These are phyloP conservation scores for Furculomyces boomerangus DNA, from an alignment of 371 early-diverging fungal genomes.

Conservation along the genomic window DNA sequence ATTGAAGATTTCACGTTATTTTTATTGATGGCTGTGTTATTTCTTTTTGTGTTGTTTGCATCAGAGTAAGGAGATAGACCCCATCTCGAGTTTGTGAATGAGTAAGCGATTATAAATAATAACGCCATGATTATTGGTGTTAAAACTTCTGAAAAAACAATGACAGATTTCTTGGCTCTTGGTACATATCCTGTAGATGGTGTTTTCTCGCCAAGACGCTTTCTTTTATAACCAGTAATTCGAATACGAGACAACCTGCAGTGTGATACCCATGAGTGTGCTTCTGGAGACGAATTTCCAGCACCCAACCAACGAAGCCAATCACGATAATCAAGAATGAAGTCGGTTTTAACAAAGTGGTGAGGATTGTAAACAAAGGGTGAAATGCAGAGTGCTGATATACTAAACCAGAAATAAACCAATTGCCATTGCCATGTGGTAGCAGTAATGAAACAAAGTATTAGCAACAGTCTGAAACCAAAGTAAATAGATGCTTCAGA, in stretches of 20 bases:
- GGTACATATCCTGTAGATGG: conserved; percentile 41
- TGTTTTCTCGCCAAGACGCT: conserved; percentile 32
- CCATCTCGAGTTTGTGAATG: conserved; percentile 33
- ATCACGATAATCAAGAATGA: conserved; percentile 60
- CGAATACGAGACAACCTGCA: conserved; percentile 49
- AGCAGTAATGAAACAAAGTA: conserved; percentile 53
- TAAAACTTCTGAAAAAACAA: conserved; percentile 55
- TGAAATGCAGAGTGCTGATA: conserved; percentile 46
- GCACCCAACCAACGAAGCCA: conserved; percentile 66
- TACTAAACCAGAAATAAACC: conserved; percentile 74
- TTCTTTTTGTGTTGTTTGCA: conserved; percentile 4
- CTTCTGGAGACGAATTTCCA: conserved; percentile 50
- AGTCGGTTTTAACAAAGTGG: conserved; percentile 53
- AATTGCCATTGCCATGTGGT: conserved; percentile 54
- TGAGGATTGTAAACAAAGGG: conserved; percentile 75
- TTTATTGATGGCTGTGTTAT: conserved; percentile 5
- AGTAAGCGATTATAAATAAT: conserved; percentile 38
- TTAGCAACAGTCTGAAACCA: conserved; percentile 47
- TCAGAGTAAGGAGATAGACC: neutral
- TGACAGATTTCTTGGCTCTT: conserved; percentile 39
- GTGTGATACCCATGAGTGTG: conserved; percentile 64
- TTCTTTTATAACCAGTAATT: conserved; percentile 65
- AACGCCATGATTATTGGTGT: conserved; percentile 46
- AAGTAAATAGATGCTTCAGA: conserved; percentile 59
- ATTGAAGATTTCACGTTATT: conserved; percentile 14